Evolutionary conservation across 805 yeast genomes (phyloP), one percentile per base, ranked within the genome.

Genomic region (Starmerella tilneyi): DNA sequence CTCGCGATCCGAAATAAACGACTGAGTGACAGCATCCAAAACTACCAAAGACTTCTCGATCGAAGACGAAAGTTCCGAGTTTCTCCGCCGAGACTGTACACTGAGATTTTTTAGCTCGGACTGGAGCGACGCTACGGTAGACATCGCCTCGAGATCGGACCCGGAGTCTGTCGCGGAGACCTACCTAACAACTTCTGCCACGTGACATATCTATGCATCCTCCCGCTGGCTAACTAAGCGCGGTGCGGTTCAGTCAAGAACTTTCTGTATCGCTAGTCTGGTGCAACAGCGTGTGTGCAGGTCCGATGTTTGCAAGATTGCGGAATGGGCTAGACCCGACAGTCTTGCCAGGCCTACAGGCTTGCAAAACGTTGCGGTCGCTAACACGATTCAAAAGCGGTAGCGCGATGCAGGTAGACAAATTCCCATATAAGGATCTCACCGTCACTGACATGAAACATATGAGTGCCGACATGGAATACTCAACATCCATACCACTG

Each of bases 1-100:
- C 11, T 17, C 41, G 13, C 32, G 38, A 21, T 50, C 56, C 9
- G 32, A 33, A 24, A n/a, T 26, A 17, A 29, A 38, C 4, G 52
- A 38, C n/a, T 43, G 47, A 20, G 44, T 30, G 7, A 30, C 46
- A n/a, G 46, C 45, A 24, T 52, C 52, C 12, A 53, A 48, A 15
- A 45, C 38, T 12, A 35, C 39, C n/a, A 56, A 48, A 24, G 60
- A 50, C 20, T 41, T 38, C 23, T 53, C 57, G 29, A 53, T 49
- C 12, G 55, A 43, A 7, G 43, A 76, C 44, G 75, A 74, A 26
- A 88, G 73, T n/a, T 81, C 89, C 0, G 76, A 57, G 56, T 77
- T 77, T 51, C 84, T 70, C 43, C 94, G 69, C 60, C 76, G 79
- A 9, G 92, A 70, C 53, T 85, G 95, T 1, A 79, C 63, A 4